Evolutionary conservation across 805 yeast species (phyloP), one percentile per base, ranked within the genome.

Genomic region (Dipodascus albidus): DNA sequence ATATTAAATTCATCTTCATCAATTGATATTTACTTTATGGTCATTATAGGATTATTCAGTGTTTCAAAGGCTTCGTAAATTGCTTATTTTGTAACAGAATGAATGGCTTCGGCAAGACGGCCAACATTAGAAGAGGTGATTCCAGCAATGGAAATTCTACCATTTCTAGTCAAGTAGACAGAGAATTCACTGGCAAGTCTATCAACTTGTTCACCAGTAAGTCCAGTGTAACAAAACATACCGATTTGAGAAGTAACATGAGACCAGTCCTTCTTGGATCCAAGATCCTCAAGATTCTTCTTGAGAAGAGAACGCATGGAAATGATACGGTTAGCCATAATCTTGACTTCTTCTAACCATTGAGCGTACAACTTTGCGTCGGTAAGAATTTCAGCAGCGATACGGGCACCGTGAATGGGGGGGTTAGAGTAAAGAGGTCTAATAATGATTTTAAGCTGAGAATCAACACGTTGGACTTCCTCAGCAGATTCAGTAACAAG

Each of bases 151-250:
- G 95, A 85, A 67, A 91, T 81, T 66, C 99, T 82, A 41, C 98
- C 98, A 68, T 89, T 93, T 57, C 81, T 77, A 24, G 96, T 88
- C 62, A 93, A 80, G 68, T 91, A 91, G 42, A 91, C 83, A 17
- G 87, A 81, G 70, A 73, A 83, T 67, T 87, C 81, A 51, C 77
- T 74, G 66, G 85, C 83, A 63, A 91, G 75, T 57, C 74, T 70
- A 55, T 79, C 74, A 50, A 87, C 91, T 71, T 89, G 95, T 50
- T 78, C 80, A 48, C 79, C 73, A 31, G 70, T 66, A 57, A 91
- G 76, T 4, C 96, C 96, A 35, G 97, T 90, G 74, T 78, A 91
- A 63, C 91, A 87, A 72, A 91, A 91, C 98, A 91, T 91, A 62
- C 99, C 99, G 67, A 91, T 85, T 70, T 91, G 98, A 65, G 82